Evolutionary conservation across 1,139 yeast species (phyloP), one percentile per base, ranked within the genome.

Genomic region (Geotrichum cucujoidarum): DNA sequence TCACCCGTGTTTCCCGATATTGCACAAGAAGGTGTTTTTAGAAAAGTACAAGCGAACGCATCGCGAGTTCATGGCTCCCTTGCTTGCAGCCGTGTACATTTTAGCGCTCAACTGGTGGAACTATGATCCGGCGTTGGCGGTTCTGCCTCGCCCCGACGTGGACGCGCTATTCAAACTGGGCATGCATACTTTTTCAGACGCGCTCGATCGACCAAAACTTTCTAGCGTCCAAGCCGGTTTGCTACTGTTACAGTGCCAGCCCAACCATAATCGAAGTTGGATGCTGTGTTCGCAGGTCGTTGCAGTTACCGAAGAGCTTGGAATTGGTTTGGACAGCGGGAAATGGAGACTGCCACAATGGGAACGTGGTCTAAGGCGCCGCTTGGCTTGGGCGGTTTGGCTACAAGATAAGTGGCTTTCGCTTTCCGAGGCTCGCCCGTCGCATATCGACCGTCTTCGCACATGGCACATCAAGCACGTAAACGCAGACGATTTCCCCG

Each of bases 351-450:
- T 89, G 31, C 97, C 97, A 0, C 81, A 83, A 58, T 89, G 97
- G 97, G 97, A 89, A 62, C 73, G 95, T 47, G 92, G 94, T 1
- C 67, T 89, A 40, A 72, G 97, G 45, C 78, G 87, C 58, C 72
- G 96, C 47, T 67, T 89, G 43, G 95, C 95, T 0, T 89, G 97
- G 97, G 95, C 95, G 0, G 94, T 88, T 1, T 88, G 80, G 73
- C 72, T 84, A 49, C 95, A 87, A 64, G 95, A 87, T 59, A 87
- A 88, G 62, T 89, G 97, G 97, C 73, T 83, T 2, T 72, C 95
- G 0, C 67, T 88, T 40, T 78, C 80, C 50, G 92, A 87, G 60
- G 77, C 90, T 0, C 70, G 95, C 41, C 94, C 95, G 1, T 81
- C 95, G 0, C 95, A 87, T 66, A 65, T 67, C 18, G 64, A 62